phyloP scores from a whole-genome alignment of 2,329 filamentous ascomycete species.

The Botrytis fabae region DNA sequence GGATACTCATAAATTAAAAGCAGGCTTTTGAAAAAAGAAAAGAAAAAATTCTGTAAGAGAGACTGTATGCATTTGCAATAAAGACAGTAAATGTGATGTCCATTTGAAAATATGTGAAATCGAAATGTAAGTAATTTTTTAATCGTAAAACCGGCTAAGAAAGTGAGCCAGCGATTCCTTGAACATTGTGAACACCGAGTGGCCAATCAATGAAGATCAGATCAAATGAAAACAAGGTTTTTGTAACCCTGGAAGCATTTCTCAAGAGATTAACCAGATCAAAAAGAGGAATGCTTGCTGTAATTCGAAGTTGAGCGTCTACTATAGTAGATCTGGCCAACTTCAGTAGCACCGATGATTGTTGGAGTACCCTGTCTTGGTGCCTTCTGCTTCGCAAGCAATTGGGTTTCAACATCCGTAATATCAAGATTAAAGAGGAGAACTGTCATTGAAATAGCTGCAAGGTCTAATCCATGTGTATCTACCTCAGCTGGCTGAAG shows the following conservation, averaged over 20 bases:
- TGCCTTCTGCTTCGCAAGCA: not conserved
- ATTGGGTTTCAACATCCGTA: not conserved
- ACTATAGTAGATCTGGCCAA: constrained; percentile 13
- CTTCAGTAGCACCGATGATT: constrained; percentile 8
- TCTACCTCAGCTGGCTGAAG: not conserved
- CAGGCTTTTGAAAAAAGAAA: not conserved
- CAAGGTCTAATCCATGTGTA: not conserved
- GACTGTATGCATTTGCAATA: not conserved
- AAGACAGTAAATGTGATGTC: not conserved
- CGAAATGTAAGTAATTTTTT: not conserved
- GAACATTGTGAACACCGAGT: not conserved
- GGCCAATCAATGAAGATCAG: not conserved
- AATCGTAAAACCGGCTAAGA: not conserved
- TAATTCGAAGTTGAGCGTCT: not conserved
- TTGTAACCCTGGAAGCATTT: not conserved
- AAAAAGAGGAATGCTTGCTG: constrained; percentile 9
- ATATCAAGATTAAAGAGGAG: constrained; percentile 4
- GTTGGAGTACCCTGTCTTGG: not conserved
- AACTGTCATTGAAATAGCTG: constrained; percentile 1
- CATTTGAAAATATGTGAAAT: not conserved
- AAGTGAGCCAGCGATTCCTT: not conserved
- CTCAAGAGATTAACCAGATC: not conserved
- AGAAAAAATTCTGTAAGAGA: not conserved
- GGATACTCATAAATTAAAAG: not conserved
- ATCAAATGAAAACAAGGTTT: not conserved